Base-by-base conservation (phyloP, 2,329 filamentous ascomycete genomes). In the Chaetomium sp. region DNA sequence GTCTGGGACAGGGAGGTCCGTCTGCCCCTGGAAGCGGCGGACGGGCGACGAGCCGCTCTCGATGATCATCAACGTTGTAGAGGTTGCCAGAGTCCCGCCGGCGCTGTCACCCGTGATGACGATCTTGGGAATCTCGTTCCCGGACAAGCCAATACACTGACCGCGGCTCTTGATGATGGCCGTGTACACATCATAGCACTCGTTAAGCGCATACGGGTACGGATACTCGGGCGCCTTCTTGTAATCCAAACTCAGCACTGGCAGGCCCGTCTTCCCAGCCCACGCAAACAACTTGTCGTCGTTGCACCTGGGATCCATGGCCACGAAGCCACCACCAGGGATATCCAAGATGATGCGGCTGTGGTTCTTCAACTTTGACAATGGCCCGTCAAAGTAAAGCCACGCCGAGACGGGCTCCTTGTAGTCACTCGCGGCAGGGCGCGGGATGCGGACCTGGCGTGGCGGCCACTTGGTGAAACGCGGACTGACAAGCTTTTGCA, bases 281-380 rank as follows among this genome's bases (percentile, higher is more conserved):
- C 95, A 99, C 1, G 91, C 88, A 70, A 97, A 87, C 21, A 99
- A 82, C 77, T 96, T 96, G 76, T 99, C 95, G 74, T 99, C 95
- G 72, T 96, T 93, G 72, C 90, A 91, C 55, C 95, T 83, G n/a
- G 95, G 95, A 65, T 92, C 88, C 95, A 99, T 99, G 21, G 95
- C 93, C 13, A 99, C 93, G 70, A 96, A 99, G 0, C 95, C 95
- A 35, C 95, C 95, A 1, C 95, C 95, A 0, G 95, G 95, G 3
- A 98, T 87, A 75, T 99, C 95, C 42, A 99, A 75, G 1, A 99
- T 85, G 31, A 99, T 77, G 71, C 90, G 90, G 58, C 85, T 88
- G 74, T 96, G 90, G 50, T 89, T 85, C 72, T 88, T 87, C 54
- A 97, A 80, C 55, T 92, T 89, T 2, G 89, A 87, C 8, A 97